Conservation (phyloP, 768 basidiomycete genomes). For the Exidia glandulosa region DNA sequence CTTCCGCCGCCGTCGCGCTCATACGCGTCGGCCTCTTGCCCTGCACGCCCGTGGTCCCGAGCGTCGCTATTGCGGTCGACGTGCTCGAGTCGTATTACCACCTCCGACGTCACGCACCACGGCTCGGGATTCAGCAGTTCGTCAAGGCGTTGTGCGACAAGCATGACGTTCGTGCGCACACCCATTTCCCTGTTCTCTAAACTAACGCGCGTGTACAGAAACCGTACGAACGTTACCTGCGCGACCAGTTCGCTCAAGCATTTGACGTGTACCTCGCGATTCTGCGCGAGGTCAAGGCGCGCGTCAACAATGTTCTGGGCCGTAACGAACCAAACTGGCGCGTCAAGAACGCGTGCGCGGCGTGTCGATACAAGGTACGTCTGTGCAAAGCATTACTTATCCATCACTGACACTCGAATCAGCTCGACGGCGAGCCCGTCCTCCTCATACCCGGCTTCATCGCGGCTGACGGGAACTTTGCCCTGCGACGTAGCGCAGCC, state of each 20-base stretch:
- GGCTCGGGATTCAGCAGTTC: not conserved
- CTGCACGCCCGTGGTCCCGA: not conserved
- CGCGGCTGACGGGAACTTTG: constrained; percentile 26
- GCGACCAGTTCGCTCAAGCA: constrained; percentile 18
- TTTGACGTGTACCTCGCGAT: constrained; percentile 28
- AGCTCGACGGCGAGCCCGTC: constrained; percentile 20
- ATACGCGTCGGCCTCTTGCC: not conserved
- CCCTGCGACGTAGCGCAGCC: constrained; percentile 18
- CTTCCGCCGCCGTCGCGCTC: not conserved
- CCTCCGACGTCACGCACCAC: not conserved
- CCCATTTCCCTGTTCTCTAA: not conserved
- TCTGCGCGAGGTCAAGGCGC: constrained; percentile 8
- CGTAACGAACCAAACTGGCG: constrained; percentile 21
- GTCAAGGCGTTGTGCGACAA: not conserved
- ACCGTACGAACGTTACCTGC: constrained; percentile 14
- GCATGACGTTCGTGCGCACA: not conserved
- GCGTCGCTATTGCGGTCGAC: not conserved
- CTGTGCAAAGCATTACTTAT: constrained; percentile 8
- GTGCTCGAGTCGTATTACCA: not conserved
- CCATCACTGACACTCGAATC: not conserved
- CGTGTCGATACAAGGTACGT: constrained; percentile 28
- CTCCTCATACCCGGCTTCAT: constrained; percentile 16
- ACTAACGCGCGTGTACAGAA: constrained; percentile 10
- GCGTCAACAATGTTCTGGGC: constrained; percentile 16
- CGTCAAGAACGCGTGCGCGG: constrained; percentile 23